Base-by-base conservation (phyloP, 495 filamentous ascomycete species). In the Aspergillus bertholletiae region DNA sequence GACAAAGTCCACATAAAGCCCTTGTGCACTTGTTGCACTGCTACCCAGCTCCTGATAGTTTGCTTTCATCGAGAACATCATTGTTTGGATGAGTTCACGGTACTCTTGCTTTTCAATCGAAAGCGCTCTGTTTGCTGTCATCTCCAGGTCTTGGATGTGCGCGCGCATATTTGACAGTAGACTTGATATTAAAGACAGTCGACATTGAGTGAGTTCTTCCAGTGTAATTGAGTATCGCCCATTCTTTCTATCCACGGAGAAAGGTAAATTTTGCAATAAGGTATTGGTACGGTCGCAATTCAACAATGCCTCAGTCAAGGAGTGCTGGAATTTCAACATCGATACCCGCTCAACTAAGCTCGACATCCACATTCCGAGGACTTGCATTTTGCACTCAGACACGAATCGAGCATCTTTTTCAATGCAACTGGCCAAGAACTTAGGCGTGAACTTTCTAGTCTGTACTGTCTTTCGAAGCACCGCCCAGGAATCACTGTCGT, bases 51-150 rank as follows among this genome's bases (percentile, higher is more conserved):
- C 84, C 52, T 81, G 75, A 53, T 88, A 88, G 54, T 88, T 87
- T 20, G 68, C 67, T 59, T 85, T 88, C 87, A 89, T 89, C 1
- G 82, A 73, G 11, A 65, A 69, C 86, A 88, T 89, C 57, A 89
- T 57, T 22, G 60, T 62, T 50, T 76, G 70, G 13, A 89, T 69
- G 13, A 86, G 59, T 34, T 79, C 73, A 7, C 70, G 74, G 57
- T 87, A 88, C 24, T 80, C 77, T 41, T 76, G 68, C 51, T 75
- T 80, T 12, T 75, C 66, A 15, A 62, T 64, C 1, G 57, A 65
- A 18, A 72, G 60, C 17, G 71, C 61, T 18, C 57, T 55, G 15
- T 59, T 63, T 1, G 45, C 58, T 6, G 67, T 48, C 37, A 63
- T 48, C 26, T 76, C 70, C 22, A 73, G 57, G 5, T 67, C 49